A percentile compares a stretch with the other conserved stretches of the same genome.
Conservation (phyloP, 2,329 filamentous ascomycete genomes). For the Colletotrichum lindemuthianum region DNA sequence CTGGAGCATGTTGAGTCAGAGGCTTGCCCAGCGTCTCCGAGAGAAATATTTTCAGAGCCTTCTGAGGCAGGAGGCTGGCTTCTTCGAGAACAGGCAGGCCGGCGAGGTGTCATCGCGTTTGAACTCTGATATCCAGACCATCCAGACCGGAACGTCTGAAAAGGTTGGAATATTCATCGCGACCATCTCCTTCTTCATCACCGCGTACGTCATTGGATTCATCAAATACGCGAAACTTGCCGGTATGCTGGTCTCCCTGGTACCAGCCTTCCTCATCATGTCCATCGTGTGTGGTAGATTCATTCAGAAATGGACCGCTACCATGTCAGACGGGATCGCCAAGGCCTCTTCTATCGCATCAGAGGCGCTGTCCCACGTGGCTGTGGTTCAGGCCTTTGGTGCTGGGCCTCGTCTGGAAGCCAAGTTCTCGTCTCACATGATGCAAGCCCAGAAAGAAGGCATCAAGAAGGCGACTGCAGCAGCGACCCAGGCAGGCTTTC, state of each 20-base stretch:
- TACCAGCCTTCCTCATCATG: conserved; percentile 67
- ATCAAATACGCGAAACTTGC: conserved; percentile 67
- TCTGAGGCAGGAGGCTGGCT: conserved; percentile 66
- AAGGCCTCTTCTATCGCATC: conserved; percentile 65
- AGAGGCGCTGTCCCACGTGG: conserved; percentile 62
- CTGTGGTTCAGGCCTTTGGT: conserved; percentile 65
- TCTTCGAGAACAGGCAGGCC: conserved; percentile 65
- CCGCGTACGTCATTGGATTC: conserved; percentile 70
- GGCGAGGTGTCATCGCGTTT: conserved; percentile 67
- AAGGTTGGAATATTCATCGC: conserved; percentile 70
- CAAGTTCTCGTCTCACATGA: conserved; percentile 64
- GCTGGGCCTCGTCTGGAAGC: conserved; percentile 62
- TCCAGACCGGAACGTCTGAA: conserved; percentile 70
- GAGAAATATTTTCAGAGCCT: conserved; percentile 64
- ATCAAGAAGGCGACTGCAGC: conserved; percentile 67
- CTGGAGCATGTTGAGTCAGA: conserved; percentile 67
- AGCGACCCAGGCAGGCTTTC: conserved; percentile 66
- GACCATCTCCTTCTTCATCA: conserved; percentile 68
- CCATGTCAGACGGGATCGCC: conserved; percentile 57
- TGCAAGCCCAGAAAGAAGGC: conserved; percentile 59
- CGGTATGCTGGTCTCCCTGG: conserved; percentile 65
- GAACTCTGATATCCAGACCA: conserved; percentile 67
- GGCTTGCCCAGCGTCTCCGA: conserved; percentile 66
- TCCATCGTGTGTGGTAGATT: conserved; percentile 61
- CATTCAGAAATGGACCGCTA: conserved; percentile 56